Evolutionary conservation across 1,284 basidiomycete species (phyloP).

Genomic region (Porphyrellus sp.): DNA sequence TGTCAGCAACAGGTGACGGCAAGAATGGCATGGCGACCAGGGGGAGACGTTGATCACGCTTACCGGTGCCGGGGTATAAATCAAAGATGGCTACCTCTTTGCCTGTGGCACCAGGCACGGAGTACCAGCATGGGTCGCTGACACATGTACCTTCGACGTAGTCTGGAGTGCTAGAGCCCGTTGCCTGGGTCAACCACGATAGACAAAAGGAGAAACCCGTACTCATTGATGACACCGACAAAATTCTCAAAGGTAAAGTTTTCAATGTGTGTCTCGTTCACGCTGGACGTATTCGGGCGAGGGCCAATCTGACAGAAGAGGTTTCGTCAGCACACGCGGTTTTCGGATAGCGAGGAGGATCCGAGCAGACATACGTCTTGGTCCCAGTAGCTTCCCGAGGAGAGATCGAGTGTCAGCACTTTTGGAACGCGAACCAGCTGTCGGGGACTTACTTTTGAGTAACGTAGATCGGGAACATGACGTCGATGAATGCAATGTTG

Average conservation of each 20-base stretch:
- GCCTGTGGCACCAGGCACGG: conserved; percentile 28
- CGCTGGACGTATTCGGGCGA: neutral
- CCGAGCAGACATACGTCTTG: no score
- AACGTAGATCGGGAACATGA: neutral
- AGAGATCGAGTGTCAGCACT: no score
- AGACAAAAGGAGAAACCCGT: neutral
- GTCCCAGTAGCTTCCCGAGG: no score
- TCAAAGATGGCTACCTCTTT: neutral
- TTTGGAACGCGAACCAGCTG: no score
- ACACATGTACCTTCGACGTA: neutral
- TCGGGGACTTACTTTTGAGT: neutral
- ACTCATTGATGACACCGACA: neutral
- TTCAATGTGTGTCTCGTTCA: neutral
- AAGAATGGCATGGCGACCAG: neutral
- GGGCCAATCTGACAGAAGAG: no score
- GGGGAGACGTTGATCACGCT: neutral
- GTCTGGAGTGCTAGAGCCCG: no score
- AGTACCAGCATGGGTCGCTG: neutral
- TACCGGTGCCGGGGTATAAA: neutral
- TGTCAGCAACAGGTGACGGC: neutral
- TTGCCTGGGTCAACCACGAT: no score
- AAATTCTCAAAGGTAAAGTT: no score
- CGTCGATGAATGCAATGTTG: conserved; percentile 51
- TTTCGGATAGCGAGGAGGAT: no score
- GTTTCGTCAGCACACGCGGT: no score